Evolutionary conservation across 2,329 filamentous ascomycete genomes (phyloP), one percentile per base, ranked within the genome.

Genomic region (Sporothrix humicola): DNA sequence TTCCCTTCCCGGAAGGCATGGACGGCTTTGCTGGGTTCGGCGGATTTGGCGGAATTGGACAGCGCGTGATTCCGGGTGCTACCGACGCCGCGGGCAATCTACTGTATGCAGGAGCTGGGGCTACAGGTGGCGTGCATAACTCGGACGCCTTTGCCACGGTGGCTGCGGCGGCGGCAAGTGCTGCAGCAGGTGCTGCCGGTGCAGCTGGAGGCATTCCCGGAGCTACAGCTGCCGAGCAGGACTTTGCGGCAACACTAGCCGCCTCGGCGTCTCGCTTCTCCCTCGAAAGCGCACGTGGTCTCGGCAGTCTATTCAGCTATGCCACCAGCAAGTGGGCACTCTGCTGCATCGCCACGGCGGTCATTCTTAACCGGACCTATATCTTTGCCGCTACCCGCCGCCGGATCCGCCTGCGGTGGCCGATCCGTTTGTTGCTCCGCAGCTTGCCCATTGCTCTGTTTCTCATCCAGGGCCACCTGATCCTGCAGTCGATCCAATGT

Each of bases 271-370:
- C 86, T 7, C 84, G 84, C 46, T 84, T 91, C 75, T 86, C 88
- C 6, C 80, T 89, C 76, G 89, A 91, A 77, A 83, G 88, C 31
- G 84, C 86, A 1, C 89, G 91, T 79, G 94, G 92, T 59, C 86
- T 98, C 59, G 93, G 93, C 61, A 94, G 93, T 75, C 90, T 98
- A 74, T 95, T 98, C 82, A 92, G 90, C 78, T 99, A 98, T 82
- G 87, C 94, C 59, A 97, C 93, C 0, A 97, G 93, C 82, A 92
- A 92, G 81, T 98, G 96, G 96, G 95, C 95, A 0, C 84, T 98
- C 73, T 91, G 91, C 71, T 98, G 94, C 78, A 91, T 98, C 78
- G 89, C 91, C 52, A 93, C 95, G 86, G 94, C 94, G 26, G 89
- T 98, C 74, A 84, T 98, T 73, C 85, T 98, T 31, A 98, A 98